Evolutionary conservation across 352 stramenopile genomes (phyloP), one percentile per base, ranked within the genome.

Genomic region (Globisporangium acanthophoron): DNA sequence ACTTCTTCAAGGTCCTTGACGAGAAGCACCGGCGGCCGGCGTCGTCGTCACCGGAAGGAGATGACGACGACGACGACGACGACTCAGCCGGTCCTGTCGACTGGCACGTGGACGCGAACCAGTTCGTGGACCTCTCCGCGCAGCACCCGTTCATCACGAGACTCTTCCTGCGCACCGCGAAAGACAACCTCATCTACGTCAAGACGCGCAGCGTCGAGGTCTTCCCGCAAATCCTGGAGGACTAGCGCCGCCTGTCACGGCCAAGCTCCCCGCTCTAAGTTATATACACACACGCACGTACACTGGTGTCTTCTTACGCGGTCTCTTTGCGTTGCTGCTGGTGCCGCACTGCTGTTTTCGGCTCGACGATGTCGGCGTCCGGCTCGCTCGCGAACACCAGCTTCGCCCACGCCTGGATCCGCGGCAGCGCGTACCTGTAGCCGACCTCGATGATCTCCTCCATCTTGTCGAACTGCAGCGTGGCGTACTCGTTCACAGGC

Each of bases 401-500:
- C 4, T 63, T 62, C 6, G 77, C 73, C 82, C 82, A 92, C 12
- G 66, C 76, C 52, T 74, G 70, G 20, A 92, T 73, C 37, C 82
- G 74, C 18, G 86, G 86, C 49, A 94, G 55, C 3, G 86, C 86
- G 52, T 91, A 94, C 5, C 87, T 73, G 61, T 95, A 95, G 3
- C 86, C 86, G 37, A 92, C 79, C 47, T 90, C 65, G 44, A 95
- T 91, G 54, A 97, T 96, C 61, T 96, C 86, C 31, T 96, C 82
- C 64, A 93, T 92, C 71, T 96, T 97, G 64, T 96, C 90, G 58
- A 94, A 97, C 64, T 97, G 84, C 18, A 97, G 71, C n/a, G 83
- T 96, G 20, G 79, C 89, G 62, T 94, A 94, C 52, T 96, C 76
- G 20, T 92, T 77, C 27, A 97, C 85, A 1, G 91, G 91, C 35